phyloP scores from a whole-genome alignment of 1,284 basidiomycete species.

The Spongispora temasekensis region DNA sequence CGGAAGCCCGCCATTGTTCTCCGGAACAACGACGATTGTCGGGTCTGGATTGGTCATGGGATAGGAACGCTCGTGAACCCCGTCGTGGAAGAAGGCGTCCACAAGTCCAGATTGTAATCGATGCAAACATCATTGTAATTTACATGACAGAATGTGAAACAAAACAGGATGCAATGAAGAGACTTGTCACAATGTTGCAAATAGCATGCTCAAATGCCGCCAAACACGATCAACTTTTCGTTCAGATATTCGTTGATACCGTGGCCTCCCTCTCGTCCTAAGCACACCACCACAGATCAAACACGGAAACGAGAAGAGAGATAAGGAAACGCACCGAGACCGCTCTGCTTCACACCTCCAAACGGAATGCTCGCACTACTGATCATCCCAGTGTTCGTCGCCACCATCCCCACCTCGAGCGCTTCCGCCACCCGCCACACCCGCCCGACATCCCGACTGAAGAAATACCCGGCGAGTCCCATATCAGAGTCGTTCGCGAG shows the following conservation, averaged over 20 bases:
- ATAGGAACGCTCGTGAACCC: slow-evolving; percentile 77
- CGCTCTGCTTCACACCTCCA: slow-evolving; percentile 90
- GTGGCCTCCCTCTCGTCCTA: slow-evolving; percentile 74
- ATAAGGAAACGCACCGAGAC: slow-evolving; percentile 53
- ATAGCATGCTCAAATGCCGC: slow-evolving; percentile 46
- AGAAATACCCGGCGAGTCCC: slow-evolving; percentile 95
- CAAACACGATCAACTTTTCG: slow-evolving; percentile 78
- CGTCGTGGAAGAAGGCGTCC: slow-evolving; percentile 70
- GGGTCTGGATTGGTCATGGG: slow-evolving; percentile 62
- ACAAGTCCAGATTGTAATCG: no score
- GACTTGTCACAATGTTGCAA: no score
- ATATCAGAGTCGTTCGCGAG: slow-evolving; percentile 85
- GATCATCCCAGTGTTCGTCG: slow-evolving; percentile 82
- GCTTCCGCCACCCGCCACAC: slow-evolving; percentile 98
- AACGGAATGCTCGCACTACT: slow-evolving; percentile 87
- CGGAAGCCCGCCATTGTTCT: slow-evolving; percentile 70
- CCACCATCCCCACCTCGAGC: slow-evolving; percentile 96
- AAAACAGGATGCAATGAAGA: no score
- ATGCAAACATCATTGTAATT: no score
- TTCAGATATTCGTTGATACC: slow-evolving; percentile 87
- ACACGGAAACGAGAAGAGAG: background rate
- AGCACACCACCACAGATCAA: slow-evolving; percentile 13
- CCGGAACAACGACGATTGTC: slow-evolving; percentile 74
- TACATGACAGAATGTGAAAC: no score
- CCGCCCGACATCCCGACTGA: slow-evolving; percentile 85